Evolutionary conservation across 352 stramenopile genomes (phyloP), one percentile per base, ranked within the genome.

Genomic region (Phytophthora sansomeana): DNA sequence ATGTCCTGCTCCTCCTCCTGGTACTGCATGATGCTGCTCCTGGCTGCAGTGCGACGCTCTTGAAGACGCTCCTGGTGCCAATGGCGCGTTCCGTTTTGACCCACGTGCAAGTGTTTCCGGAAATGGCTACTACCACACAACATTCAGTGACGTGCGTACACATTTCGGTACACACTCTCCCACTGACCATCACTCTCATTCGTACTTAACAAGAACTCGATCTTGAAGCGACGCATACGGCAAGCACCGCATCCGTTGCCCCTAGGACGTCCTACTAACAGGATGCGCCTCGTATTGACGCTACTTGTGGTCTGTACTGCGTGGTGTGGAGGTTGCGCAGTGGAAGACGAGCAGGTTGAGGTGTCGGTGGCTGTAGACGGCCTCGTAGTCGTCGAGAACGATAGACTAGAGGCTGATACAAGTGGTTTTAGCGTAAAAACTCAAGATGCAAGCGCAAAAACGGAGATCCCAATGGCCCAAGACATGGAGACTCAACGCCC

Each of bases 1-100:
- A 73, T 72, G 29, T 66, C 61, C 48, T 80, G 67, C 58, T 79
- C 76, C 46, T 82, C 69, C 50, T 87, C 80, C 58, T 83, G 63
- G 60, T 80, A 86, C 49, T 82, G 76, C 41, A 47, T 47, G 7
- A 8, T 24, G 17, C 16, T 50, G 1, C 28, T 38, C 14, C 24
- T 35, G 24, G 36, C 33, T 32, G 43, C 16, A 49, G 41, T 13
- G n/a, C 11, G 38, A 28, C 41, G 17, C n/a, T 24, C 39, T 41
- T 14, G 35, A 46, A 29, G 39, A 8, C 39, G 39, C 17, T 46
- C 26, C 5, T 10, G 8, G 10, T 9, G 39, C 5, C 9, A 44
- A n/a, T 46, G 39, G 17, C 7, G 39, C 4, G 16, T 13, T 28
- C 5, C 5, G 41, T 6, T 46, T 35, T 44, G 49, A 29, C 13